Evolutionary conservation across 2,329 filamentous ascomycete genomes (phyloP), one percentile per base, ranked within the genome.

Genomic region (Ophiostoma montium): DNA sequence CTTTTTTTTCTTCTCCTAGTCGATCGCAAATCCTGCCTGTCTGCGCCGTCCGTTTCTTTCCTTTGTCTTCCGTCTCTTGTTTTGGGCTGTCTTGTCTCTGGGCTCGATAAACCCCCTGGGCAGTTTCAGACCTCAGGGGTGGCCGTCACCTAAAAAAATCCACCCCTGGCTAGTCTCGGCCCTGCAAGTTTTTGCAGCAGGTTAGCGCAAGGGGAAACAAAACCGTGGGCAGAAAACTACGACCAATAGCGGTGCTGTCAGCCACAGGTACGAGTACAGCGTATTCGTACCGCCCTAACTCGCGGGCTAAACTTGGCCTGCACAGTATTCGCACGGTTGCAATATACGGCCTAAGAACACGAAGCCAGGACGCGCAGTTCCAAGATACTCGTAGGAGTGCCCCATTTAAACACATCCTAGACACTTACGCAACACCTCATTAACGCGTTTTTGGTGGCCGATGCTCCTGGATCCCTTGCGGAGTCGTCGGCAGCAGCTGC

Each of bases 171-270:
- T 51, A 51, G 46, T 46, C 13, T 19, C 11, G 30, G 19, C 39
- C 36, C 35, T 48, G 44, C 49, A 50, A 35, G 39, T 45, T 51
- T 48, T 45, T 33, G 16, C 32, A n/a, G 41, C 41, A 31, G 44
- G 31, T 46, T 48, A 48, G 46, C 50, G 49, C 49, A 51, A 45
- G 49, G 46, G 49, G 46, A 45, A 47, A 47, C 39, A 45, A 6
- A n/a, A 15, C 18, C 31, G 23, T n/a, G 41, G 33, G 10, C 33
- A 38, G 33, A 27, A n/a, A 32, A 27, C 43, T 19, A 5, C 32
- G 44, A 23, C 44, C 15, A 19, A 19, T 10, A 11, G 32, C 11
- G 30, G 23, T 5, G 23, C 23, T 27, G 23, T 27, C 23, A 27
- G 23, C 23, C 23, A 27, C 23, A 27, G 12, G 31, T 33, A 33